phyloP scores from a whole-genome alignment of 202 grass and related monocot genomes.

The Eragrostis tef region DNA sequence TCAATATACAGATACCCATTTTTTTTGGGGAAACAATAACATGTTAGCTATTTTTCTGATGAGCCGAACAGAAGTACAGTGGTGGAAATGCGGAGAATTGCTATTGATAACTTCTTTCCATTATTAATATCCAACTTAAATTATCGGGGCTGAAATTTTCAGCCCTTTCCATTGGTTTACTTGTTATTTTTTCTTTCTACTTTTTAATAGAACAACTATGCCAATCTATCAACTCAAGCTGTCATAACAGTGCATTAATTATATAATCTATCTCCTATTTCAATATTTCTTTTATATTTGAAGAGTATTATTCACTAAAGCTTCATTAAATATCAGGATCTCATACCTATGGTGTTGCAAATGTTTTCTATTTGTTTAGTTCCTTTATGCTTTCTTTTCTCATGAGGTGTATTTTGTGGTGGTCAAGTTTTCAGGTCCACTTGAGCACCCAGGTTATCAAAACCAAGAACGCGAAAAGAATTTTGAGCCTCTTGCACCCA shows the following conservation, averaged over 20 bases:
- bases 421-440: slow-evolving; percentile 83
- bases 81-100: background rate
- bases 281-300: background rate
- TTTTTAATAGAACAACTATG: slow-evolving; percentile 4
- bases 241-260: background rate
- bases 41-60: slow-evolving; percentile 9
- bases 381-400: slow-evolving; percentile 36
- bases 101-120: slow-evolving; percentile 31
- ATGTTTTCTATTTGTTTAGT: slow-evolving; percentile 16
- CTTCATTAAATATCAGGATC: slow-evolving; percentile 11
- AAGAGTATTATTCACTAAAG: background rate
- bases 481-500: slow-evolving; percentile 56
- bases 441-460: slow-evolving; percentile 57
- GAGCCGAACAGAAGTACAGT: background rate
- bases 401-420: slow-evolving; percentile 49
- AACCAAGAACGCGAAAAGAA: slow-evolving; percentile 58
- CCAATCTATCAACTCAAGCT: background rate
- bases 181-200: background rate
- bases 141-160: background rate
- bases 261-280: slow-evolving; percentile 10
- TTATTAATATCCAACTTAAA: slow-evolving; percentile 8
- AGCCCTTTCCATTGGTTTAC: background rate
- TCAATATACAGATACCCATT: slow-evolving; percentile 11
- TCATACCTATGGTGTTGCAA: slow-evolving; percentile 14
- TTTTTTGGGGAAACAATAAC: slow-evolving; percentile 31